Evolutionary conservation across 2,329 filamentous ascomycete species (phyloP), one percentile per base, ranked within the genome.

Genomic region (Xylaria sp.): DNA sequence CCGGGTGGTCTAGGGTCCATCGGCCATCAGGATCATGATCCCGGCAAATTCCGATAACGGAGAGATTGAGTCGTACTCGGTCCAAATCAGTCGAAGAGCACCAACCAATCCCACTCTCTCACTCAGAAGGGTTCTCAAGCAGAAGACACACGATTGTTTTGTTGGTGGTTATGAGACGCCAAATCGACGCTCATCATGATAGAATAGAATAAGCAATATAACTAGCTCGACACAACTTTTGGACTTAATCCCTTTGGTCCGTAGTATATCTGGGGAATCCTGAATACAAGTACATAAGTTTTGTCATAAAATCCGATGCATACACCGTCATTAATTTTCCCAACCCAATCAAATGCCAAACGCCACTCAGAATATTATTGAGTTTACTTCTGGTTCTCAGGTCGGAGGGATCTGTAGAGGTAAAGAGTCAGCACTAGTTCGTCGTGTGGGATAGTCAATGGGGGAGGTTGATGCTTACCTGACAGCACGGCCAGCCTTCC

Each of bases 401-500:
- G 90, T 74, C 90, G 89, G 75, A 94, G 89, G 73, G 85, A 82
- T 70, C 86, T 87, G 67, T 66, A 69, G 61, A 10, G 49, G 2
- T 60, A 7, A 9, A 35, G 23, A 56, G 55, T 55, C 34, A 60
- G 61, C 58, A 55, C 62, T 52, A 7, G 19, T 58, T 51, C 13
- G 18, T 53, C 4, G 1, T 16, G 51, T n/a, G 10, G 37, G 13
- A 3, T 55, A 19, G 4, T 44, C 6, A 3, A 1, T 4, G 16
- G 6, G 37, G 37, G 37, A 11, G 11, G 10, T 53, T 53, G 18
- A 49, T 58, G 60, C 83, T 73, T 80, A 88, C 83, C 93, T 89
- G 73, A 99, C 94, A 71, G 94, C 91, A 88, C 97, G 97, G 78
- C 94, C 94, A 67, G 94, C 94, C 74, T 90, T 87, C 94, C 94